Percentiles rank a stretch among this genome's conserved stretches.
Conservation (phyloP, 1,284 basidiomycete species). For the Athelia psychrophila region DNA sequence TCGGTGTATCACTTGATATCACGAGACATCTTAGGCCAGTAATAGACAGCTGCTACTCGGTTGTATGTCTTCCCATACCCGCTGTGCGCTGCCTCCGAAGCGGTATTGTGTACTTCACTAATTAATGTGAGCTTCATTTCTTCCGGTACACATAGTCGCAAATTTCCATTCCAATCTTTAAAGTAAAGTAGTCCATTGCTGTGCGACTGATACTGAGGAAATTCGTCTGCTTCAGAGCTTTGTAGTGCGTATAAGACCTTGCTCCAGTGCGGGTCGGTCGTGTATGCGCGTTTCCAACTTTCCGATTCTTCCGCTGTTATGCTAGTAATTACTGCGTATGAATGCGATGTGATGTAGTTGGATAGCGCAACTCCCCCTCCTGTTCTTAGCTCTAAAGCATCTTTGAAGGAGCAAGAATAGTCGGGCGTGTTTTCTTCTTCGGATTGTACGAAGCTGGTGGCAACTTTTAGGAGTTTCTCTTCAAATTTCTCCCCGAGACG, state of each 20-base stretch:
- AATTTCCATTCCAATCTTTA: conserved; percentile 15
- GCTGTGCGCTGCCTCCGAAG: conserved; percentile 24
- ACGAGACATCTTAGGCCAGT: conserved; percentile 23
- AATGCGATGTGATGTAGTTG: neutral
- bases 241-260: neutral
- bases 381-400: neutral
- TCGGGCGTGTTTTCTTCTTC: neutral
- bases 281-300: neutral
- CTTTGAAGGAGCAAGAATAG: neutral
- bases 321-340: neutral
- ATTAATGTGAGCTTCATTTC: conserved; percentile 15
- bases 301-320: neutral
- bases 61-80: conserved; percentile 21
- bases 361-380: neutral
- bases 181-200: conserved; percentile 22
- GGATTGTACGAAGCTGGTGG: neutral
- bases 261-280: neutral
- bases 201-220: conserved; percentile 11
- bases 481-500: neutral
- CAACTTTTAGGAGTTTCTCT: neutral
- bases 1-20: conserved; percentile 17
- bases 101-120: conserved; percentile 21
- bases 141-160: conserved; percentile 21
- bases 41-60: conserved; percentile 15
- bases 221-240: neutral